A percentile compares a stretch with the other conserved stretches of the same genome.
phyloP scores from a whole-genome alignment of 2,329 filamentous ascomycete genomes.

The Penicillium sp. region DNA sequence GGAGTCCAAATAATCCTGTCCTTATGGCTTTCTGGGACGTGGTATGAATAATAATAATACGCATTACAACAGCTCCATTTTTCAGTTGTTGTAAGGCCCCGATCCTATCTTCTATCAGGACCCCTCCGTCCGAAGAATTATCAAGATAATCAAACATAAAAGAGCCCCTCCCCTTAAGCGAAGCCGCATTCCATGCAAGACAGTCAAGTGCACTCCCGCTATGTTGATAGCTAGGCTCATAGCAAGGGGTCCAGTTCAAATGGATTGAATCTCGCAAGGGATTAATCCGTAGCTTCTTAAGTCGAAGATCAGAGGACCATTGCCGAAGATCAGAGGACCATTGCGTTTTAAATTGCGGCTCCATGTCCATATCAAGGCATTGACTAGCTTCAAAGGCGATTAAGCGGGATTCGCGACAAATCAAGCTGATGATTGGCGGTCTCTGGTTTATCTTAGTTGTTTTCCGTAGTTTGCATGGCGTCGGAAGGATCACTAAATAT shows the following conservation, averaged over 20 bases:
- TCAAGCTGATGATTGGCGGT: background rate
- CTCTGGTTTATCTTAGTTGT: background rate
- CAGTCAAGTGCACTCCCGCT: background rate
- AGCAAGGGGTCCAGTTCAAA: background rate
- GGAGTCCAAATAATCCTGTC: conserved; percentile 7
- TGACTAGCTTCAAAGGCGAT: background rate
- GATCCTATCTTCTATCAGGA: background rate
- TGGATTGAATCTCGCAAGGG: background rate
- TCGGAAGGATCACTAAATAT: background rate
- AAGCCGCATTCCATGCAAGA: background rate
- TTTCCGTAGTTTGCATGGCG: background rate
- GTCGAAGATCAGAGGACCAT: background rate
- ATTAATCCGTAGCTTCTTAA: background rate
- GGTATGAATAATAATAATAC: conserved; percentile 1
- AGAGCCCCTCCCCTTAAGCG: background rate
- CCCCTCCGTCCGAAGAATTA: background rate
- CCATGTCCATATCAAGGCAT: background rate
- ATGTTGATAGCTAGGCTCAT: background rate
- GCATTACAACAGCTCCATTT: background rate
- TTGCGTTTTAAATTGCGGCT: background rate
- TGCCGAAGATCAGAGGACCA: background rate
- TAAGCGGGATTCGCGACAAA: background rate
- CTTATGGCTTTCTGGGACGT: background rate
- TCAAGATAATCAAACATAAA: background rate
- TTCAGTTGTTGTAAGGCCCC: background rate